Evolutionary conservation across 2,329 filamentous ascomycete species (phyloP).

Genomic region (Monilinia vaccinii-corymbosi): DNA sequence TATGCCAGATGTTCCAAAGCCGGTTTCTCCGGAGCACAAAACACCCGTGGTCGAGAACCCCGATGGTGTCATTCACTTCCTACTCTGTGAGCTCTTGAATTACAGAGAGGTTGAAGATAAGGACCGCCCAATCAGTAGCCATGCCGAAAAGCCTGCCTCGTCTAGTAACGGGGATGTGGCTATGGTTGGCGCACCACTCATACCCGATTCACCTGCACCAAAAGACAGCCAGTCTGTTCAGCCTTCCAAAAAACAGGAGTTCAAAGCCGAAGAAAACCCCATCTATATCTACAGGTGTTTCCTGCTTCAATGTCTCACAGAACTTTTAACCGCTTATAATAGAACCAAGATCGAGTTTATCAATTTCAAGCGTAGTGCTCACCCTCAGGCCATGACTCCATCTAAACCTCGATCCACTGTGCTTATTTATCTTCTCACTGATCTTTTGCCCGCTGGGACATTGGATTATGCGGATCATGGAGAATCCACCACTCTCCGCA

Average conservation of each 20-base stretch:
- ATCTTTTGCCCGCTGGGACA: conserved; percentile 56
- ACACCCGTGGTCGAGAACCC: conserved; percentile 82
- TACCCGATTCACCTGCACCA: conserved; percentile 29
- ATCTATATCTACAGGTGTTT: conserved; percentile 97
- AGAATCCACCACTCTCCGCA: conserved; percentile 71
- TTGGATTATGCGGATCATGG: conserved; percentile 61
- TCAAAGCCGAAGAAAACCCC: conserved; percentile 87
- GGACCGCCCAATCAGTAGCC: conserved; percentile 38
- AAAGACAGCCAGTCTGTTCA: conserved; percentile 28
- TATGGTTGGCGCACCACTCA: conserved; percentile 18
- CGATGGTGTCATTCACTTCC: conserved; percentile 89
- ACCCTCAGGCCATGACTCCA: conserved; percentile 69
- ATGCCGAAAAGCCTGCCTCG: conserved; percentile 14
- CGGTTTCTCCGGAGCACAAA: conserved; percentile 55
- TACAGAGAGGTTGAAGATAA: conserved; percentile 91
- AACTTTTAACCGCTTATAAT: conserved; percentile 86
- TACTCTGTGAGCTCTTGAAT: conserved; percentile 83
- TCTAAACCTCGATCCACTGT: conserved; percentile 90
- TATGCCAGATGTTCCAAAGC: conserved; percentile 56
- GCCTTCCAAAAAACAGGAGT: conserved; percentile 64
- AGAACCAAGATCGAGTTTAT: conserved; percentile 97
- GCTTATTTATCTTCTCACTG: conserved; percentile 85
- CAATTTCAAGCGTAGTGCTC: conserved; percentile 91
- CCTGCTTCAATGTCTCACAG: conserved; percentile 81
- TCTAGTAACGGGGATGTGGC: conserved; percentile 21